Conservation (phyloP, 2,329 filamentous ascomycete genomes). For the Huntiella omanensis region DNA sequence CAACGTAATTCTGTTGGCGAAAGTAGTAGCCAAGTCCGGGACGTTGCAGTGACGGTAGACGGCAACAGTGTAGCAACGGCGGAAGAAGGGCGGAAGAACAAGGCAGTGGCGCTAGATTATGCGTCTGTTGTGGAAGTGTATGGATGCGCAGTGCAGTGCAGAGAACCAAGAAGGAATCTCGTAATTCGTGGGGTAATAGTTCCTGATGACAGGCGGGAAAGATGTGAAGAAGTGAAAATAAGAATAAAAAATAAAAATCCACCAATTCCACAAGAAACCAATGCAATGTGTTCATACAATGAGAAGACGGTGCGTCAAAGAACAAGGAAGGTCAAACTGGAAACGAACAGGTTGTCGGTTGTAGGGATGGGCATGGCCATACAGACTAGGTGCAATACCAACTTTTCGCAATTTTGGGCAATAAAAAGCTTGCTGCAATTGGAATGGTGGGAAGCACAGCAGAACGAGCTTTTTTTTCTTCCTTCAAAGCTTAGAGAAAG, state of each 20-base stretch:
- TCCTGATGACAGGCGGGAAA: background rate
- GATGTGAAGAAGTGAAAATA: background rate
- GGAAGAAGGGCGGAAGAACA: background rate
- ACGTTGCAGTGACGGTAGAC: no score
- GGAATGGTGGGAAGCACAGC: constrained; percentile 1
- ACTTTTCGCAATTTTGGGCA: background rate
- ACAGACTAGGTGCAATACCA: background rate
- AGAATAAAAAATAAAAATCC: constrained; percentile 1
- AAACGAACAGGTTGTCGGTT: no score
- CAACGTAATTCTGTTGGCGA: no score
- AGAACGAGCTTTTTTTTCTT: no score
- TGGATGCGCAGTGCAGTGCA: background rate
- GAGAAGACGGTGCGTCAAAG: no score
- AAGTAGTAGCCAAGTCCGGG: no score
- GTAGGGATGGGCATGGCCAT: background rate
- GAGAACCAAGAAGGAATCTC: background rate
- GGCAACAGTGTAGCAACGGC: no score
- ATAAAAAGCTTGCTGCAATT: background rate
- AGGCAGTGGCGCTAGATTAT: constrained; percentile 1
- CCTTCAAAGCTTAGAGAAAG: background rate
- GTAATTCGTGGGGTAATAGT: no score
- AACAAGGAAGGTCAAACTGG: no score
- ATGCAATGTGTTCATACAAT: background rate
- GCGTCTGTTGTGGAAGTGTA: background rate
- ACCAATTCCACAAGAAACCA: background rate